phyloP scores from a whole-genome alignment of 164 flowering plant genomes.

The Brasenia schreberi region DNA sequence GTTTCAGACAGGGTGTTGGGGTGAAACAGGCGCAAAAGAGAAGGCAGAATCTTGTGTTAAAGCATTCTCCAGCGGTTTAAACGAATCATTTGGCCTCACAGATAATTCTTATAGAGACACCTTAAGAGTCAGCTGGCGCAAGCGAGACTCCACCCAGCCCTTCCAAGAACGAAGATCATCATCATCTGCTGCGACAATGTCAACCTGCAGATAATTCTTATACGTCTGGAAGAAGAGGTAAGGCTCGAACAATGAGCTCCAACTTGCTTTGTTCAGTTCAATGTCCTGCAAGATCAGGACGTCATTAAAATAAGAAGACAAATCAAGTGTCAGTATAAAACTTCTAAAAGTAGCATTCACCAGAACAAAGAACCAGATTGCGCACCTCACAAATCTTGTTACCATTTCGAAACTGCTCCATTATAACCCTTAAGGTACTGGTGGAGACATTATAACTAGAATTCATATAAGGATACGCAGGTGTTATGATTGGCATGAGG shows the following conservation, averaged over 20 bases:
- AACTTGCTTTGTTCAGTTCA: constrained; percentile 62
- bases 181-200: constrained; percentile 72
- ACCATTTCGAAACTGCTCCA: constrained; percentile 78
- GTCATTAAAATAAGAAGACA: neutral
- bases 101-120: constrained; percentile 18
- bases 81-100: no score
- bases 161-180: constrained; percentile 87
- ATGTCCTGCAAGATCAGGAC: constrained; percentile 44
- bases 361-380: neutral
- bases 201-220: constrained; percentile 90
- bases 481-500: constrained; percentile 97
- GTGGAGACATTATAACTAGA: constrained; percentile 93
- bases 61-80: no score
- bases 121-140: constrained; percentile 81
- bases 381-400: constrained; percentile 73
- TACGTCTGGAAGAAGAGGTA: constrained; percentile 78
- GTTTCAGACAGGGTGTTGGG: no score
- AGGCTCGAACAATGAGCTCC: constrained; percentile 78
- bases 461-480: constrained; percentile 99
- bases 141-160: constrained; percentile 98
- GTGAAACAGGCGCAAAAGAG: no score
- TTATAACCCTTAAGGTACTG: constrained; percentile 90
- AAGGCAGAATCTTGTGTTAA: no score
- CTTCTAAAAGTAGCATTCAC: neutral
- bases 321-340: neutral